Base-by-base conservation (phyloP, 2,329 filamentous ascomycete species). In the Diaporthe ampelina region DNA sequence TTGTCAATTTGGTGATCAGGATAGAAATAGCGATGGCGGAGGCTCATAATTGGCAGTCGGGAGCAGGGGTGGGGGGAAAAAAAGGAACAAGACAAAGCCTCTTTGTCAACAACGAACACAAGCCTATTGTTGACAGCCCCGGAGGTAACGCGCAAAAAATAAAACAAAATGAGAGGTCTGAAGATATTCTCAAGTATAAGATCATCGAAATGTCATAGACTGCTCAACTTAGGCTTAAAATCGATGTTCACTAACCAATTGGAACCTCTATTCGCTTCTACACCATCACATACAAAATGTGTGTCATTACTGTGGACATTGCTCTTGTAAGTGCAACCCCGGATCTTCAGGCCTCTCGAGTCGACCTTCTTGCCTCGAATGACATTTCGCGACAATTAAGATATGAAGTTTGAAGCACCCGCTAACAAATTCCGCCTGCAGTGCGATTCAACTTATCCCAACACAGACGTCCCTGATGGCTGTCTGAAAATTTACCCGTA, bases 401-500 rank as follows among this genome's bases (percentile, higher is more conserved):
- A 50, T 4, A 5, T 19, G 7, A 32, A 13, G 4, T 11, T 4
- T 24, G 8, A 29, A 52, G 2, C 3, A 21, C 26, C 19, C 3
- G 7, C n/a, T 68, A 68, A 68, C 32, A 54, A 26, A 21, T 13
- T 8, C 2, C 7, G 26, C 10, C 21, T 1, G 19, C 19, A 68
- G 57, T 71, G 69, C 19, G 69, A 71, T 32, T 52, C 32, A 21
- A 71, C 15, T 21, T 54, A 17, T 24, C 9, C 43, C 4, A 29
- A 54, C 19, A 13, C 56, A 26, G 69, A 71, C 24, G 3, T 43
- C 19, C 69, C 69, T 10, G 10, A 17, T 40, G 69, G 69, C 4
- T 71, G 69, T 13, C n/a, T 71, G 4, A 71, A 10, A 52, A 29
- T 71, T 17, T 71, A 71, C 24, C 56, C 69, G 3, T 71, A 59